Evolutionary conservation across 495 filamentous ascomycete species (phyloP).

Genomic region (Podospora anserina): DNA sequence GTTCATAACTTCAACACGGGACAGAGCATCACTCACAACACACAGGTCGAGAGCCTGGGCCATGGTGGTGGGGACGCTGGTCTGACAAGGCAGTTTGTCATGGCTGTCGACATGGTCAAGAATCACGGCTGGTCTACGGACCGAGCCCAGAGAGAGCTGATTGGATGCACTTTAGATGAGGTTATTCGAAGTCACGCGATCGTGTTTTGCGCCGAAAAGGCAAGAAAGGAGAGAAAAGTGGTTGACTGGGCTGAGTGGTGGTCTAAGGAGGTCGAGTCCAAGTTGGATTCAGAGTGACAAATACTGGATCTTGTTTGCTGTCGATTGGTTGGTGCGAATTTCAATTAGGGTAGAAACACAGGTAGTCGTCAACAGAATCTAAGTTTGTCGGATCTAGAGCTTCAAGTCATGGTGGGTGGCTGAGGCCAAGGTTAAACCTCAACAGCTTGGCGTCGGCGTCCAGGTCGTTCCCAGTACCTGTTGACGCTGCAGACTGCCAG

Average conservation of each 20-base stretch:
- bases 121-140: constrained; percentile 62
- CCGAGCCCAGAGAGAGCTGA: constrained; percentile 67
- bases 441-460: neutral
- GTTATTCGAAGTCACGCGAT: constrained; percentile 83
- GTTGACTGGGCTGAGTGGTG: constrained; percentile 82
- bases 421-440: neutral
- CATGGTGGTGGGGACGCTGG: constrained; percentile 91
- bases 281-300: constrained; percentile 9
- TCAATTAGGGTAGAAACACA: neutral
- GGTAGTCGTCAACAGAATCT: too few species aligned
- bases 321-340: neutral
- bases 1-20: constrained; percentile 63
- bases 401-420: neutral
- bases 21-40: constrained; percentile 49
- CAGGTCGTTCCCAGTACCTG: neutral
- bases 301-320: too few species aligned
- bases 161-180: constrained; percentile 83
- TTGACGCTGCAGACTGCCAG: neutral
- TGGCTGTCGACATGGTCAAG: constrained; percentile 77
- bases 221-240: constrained; percentile 63
- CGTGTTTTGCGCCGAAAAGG: constrained; percentile 93
- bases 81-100: constrained; percentile 72
- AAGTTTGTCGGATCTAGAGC: neutral
- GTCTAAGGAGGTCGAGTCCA: constrained; percentile 48
- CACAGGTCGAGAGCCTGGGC: constrained; percentile 52